These are phyloP conservation scores for Plasmodium yoelii DNA, from an alignment of 169 alveolate species.

Conservation along the genomic window DNA sequence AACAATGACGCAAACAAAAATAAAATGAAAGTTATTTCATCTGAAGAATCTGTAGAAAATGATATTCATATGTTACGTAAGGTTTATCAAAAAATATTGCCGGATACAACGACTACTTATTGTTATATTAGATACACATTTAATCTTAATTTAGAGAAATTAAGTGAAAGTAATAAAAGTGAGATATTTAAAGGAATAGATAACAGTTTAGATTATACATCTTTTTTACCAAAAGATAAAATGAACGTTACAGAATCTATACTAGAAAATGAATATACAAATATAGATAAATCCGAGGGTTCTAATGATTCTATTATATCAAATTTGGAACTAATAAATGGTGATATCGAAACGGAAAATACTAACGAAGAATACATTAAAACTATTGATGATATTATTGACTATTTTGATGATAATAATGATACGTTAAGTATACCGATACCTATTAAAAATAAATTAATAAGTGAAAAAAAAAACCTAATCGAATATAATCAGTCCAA, in stretches of 20 bases:
- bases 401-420: constrained; percentile 17
- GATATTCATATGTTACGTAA: constrained; percentile 74
- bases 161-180: constrained; percentile 56
- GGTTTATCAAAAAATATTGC: constrained; percentile 47
- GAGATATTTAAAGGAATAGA: constrained; percentile 68
- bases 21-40: constrained; percentile 48
- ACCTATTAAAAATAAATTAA: constrained; percentile 28
- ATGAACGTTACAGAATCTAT: constrained; percentile 39
- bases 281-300: constrained; percentile 20
- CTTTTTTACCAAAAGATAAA: constrained; percentile 61
- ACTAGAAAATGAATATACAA: constrained; percentile 39
- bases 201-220: constrained; percentile 33
- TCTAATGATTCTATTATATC: constrained; percentile 38
- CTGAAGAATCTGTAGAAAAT: constrained; percentile 74
- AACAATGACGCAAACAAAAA: constrained; percentile 4
- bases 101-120: constrained; percentile 33
- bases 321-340: constrained; percentile 36
- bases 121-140: constrained; percentile 70
- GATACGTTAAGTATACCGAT: constrained; percentile 12
- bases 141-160: constrained; percentile 68
- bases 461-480: constrained; percentile 31
- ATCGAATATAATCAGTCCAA: neutral
- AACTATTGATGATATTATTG: constrained; percentile 49
- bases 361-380: constrained; percentile 34
- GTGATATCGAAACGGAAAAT: neutral